Evolutionary conservation across 164 flowering plant genomes (phyloP), one percentile per base, ranked within the genome.

Genomic region (Dillenia turbinata): DNA sequence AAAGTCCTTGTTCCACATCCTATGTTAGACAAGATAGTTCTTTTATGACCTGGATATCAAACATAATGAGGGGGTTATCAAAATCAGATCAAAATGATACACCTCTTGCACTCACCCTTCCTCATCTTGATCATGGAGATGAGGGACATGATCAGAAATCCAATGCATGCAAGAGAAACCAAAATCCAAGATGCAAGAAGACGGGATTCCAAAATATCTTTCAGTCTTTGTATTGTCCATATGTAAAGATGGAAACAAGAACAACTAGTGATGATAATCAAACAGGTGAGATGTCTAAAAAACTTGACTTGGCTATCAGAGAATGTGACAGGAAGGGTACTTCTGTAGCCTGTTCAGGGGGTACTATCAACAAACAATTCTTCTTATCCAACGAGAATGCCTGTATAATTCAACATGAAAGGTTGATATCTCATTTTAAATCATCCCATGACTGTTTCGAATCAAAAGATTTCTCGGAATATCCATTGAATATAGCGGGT

Each of bases 31-130:
- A 73, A 55, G 80, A 78, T 49, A 83, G 92, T 70, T 92, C 96
- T 13, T 92, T 92, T 57, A 66, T 86, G 81, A 90, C 72, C 57
- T 92, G 96, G 96, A 83, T 90, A 63, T 83, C 90, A 15, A 88
- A 82, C 73, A 80, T 90, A 86, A 74, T 78, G 71, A 92, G 84
- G 64, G 90, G 89, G 4, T 60, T 75, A 44, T 47, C 77, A 4
- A 77, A 74, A 50, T 55, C 76, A 12, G 54, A 70, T 59, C 67
- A 64, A 59, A 82, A 77, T 46, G 73, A 62, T 43, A 40, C 55
- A 44, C 69, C 76, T 55, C 66, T 72, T 57, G 69, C 75, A 57
- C 84, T 79, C 57, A 57, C 75, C 33, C 49, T 72, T 19, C 62
- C 61, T 67, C 68, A 69, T 58, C 60, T 76, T 56, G 59, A 68